Conservation (phyloP, 768 basidiomycete genomes). For the Tephrocybe rancida region DNA sequence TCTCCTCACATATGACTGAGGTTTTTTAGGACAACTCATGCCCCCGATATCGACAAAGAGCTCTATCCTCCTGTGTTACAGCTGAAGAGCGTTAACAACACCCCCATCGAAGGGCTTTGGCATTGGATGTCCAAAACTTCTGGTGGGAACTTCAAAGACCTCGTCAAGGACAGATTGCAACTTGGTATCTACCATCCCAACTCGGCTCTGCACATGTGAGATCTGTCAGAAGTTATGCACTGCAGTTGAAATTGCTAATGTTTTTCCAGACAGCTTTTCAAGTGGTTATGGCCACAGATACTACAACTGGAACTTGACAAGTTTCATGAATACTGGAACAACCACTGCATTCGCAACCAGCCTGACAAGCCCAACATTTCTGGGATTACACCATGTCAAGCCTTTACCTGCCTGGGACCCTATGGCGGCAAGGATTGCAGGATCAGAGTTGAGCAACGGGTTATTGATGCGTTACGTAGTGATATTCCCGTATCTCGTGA, state of each 20-base stretch:
- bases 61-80: constrained; percentile 18
- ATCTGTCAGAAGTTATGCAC: neutral
- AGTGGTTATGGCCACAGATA: constrained; percentile 28
- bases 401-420: neutral
- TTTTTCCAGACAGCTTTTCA: constrained; percentile 18
- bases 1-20: neutral
- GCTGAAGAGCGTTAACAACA: constrained; percentile 24
- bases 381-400: neutral
- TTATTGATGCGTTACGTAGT: neutral
- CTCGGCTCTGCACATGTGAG: neutral
- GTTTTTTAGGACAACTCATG: constrained; percentile 2
- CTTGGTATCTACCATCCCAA: neutral
- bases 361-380: neutral
- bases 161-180: neutral
- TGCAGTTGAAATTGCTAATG: neutral
- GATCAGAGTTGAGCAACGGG: neutral
- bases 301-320: constrained; percentile 20
- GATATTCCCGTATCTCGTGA: neutral
- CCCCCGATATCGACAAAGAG: constrained; percentile 18
- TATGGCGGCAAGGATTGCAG: neutral
- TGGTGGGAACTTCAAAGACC: constrained; percentile 11
- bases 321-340: constrained; percentile 25
- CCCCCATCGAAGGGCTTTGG: constrained; percentile 27
- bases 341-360: constrained; percentile 8
- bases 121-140: constrained; percentile 16